Evolutionary conservation across 768 basidiomycete genomes (phyloP), one percentile per base, ranked within the genome.

Genomic region (Pisolithus sp.): DNA sequence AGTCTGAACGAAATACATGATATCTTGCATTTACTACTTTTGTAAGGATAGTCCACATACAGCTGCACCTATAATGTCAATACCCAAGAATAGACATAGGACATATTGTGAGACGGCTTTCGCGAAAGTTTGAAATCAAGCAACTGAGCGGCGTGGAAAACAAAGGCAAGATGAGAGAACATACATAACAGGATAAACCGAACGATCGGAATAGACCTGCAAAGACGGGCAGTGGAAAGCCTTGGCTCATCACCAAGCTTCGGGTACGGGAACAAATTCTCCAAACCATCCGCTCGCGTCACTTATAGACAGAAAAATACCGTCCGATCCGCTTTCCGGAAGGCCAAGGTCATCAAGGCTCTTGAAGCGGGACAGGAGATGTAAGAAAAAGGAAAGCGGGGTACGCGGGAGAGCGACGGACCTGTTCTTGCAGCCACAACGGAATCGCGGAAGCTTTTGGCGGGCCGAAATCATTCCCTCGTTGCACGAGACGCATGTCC

Each of bases 341-440:
- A 96, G 72, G 15, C 93, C 91, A 13, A 97, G 81, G 67, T 97
- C 93, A 15, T 84, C 82, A 57, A 94, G 71, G 63, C 82, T 93
- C 89, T 95, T 46, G 52, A 53, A 42, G 3, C n/a, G 45, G 18
- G 13, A 26, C 31, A 38, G 9, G 43, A 20, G 7, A 10, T 34
- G 15, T 41, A 31, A 17, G 52, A 53, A 49, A 54, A 39, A 39
- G 30, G 5, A 43, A 49, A 15, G 3, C 18, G 24, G 47, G 34
- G 26, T 37, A 4, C n/a, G 17, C 26, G 31, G 48, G 38, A 37
- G 48, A 38, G 26, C 17, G 42, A 73, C 83, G 53, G 46, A 89
- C 90, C 73, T 89, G 85, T 68, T 95, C 93, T 65, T 89, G 92
- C 52, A 96, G 71, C 93, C 93, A 96, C 4, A 83, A 61, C n/a